phyloP scores from a whole-genome alignment of 2,329 filamentous ascomycete genomes.

The Colletotrichum cereale region DNA sequence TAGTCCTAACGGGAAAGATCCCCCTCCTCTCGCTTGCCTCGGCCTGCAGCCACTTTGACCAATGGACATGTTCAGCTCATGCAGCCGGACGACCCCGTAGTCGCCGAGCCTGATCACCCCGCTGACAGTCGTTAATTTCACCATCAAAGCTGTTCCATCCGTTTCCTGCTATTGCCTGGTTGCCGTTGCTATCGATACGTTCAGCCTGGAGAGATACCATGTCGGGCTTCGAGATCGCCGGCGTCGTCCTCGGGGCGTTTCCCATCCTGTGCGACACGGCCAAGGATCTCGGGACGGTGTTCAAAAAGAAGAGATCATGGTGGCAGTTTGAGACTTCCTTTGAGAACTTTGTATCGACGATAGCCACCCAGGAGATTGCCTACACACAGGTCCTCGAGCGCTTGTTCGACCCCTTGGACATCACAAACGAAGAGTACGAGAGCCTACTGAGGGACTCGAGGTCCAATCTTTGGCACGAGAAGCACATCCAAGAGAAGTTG shows the following conservation, averaged over 20 bases:
- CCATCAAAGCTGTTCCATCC: neutral
- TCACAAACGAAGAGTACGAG: neutral
- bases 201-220: neutral
- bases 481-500: slow-evolving; percentile 3
- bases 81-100: neutral
- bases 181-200: neutral
- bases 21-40: neutral
- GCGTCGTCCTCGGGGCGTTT: slow-evolving; percentile 25
- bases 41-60: neutral
- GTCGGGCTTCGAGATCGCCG: slow-evolving; percentile 32
- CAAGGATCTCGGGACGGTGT: neutral
- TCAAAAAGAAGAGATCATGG: slow-evolving; percentile 16
- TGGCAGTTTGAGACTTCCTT: slow-evolving; percentile 21
- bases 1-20: neutral
- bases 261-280: slow-evolving; percentile 16
- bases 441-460: neutral
- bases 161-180: neutral
- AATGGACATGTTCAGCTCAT: neutral
- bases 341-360: neutral
- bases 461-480: neutral
- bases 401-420: slow-evolving; percentile 3
- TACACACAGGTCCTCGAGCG: slow-evolving; percentile 16
- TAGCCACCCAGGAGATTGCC: slow-evolving; percentile 21
- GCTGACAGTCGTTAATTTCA: neutral
- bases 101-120: neutral